Evolutionary conservation across 139 green algal genomes (phyloP), one percentile per base, ranked within the genome.

Genomic region (Closterium sp.): DNA sequence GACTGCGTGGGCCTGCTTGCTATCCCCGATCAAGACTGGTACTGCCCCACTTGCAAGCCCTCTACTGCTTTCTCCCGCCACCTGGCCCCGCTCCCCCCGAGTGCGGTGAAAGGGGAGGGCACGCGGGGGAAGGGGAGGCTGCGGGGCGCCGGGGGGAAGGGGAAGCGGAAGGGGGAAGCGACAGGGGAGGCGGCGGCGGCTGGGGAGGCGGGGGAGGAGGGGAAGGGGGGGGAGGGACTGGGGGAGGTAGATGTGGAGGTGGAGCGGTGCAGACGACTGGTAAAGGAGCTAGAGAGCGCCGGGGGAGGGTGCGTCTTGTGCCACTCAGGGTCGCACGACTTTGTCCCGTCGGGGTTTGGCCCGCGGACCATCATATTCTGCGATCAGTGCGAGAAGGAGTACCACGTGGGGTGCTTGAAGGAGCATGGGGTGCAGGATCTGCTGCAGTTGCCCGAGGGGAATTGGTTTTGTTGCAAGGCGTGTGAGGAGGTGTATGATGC

Each of bases 381-480:
- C 93, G 97, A 99, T 95, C 96, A 98, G 92, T 99, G 97, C 94
- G 97, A 99, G 95, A 95, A 97, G 34, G 97, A 99, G 96, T 98
- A 97, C 95, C 97, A 99, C 91, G 97, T 99, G 66, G 95, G 96
- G 38, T 97, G 95, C 92, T 87, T 96, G 89, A 85, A 88, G 12
- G 84, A 91, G 33, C 33, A 90, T 38, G 91, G 85, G n/a, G 31
- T 94, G 64, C 93, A 38, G 7, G 84, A 96, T 69, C 94, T 98
- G 30, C 34, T 91, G 0, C 89, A 90, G 19, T 84, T 97, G 34
- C 96, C 95, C 34, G 94, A 96, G 86, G 96, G 96, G 93, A 93
- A 98, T 66, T 98, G 97, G 97, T 98, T 97, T 94, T 98, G 97
- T 94, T 95, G 96, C 34, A 84, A 87, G n/a, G 95, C 95, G 85